These are phyloP conservation scores for Coriolopsis trogii DNA, from an alignment of 1,284 basidiomycete genomes.

Conservation along the genomic window DNA sequence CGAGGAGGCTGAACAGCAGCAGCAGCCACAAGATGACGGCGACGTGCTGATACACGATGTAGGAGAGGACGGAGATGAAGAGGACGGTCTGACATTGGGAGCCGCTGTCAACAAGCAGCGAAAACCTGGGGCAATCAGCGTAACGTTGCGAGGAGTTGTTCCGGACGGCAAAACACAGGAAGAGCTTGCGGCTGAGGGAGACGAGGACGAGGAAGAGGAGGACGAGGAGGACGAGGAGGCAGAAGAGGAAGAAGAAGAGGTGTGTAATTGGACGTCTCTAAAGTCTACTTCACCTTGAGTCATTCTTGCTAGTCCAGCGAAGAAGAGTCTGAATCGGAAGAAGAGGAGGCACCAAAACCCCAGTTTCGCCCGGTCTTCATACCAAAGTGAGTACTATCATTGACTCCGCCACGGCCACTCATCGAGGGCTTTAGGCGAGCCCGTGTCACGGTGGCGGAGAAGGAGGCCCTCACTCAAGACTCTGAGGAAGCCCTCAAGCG, in stretches of 20 bases:
- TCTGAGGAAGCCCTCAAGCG: slow-evolving; percentile 67
- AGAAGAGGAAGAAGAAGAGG: slow-evolving; percentile 48
- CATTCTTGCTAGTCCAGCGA: slow-evolving; percentile 63
- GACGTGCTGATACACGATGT: slow-evolving; percentile 62
- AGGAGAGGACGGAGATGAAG: slow-evolving; percentile 50
- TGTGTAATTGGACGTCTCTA: slow-evolving; percentile 45
- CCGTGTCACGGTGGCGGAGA: slow-evolving; percentile 67
- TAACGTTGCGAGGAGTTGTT: slow-evolving; percentile 73
- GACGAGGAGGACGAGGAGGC: slow-evolving; percentile 47
- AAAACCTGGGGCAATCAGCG: slow-evolving; percentile 64
- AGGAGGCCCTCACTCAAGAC: slow-evolving; percentile 66
- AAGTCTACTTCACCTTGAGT: slow-evolving; percentile 23
- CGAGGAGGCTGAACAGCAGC: slow-evolving; percentile 51
- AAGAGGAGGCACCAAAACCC: slow-evolving; percentile 60
- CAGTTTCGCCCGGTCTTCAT: slow-evolving; percentile 89
- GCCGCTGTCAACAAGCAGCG: slow-evolving; percentile 36
- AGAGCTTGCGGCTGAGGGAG: slow-evolving; percentile 60
- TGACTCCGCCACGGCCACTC: background rate
- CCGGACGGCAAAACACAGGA: slow-evolving; percentile 76
- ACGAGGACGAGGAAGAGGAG: slow-evolving; percentile 34
- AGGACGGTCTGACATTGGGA: slow-evolving; percentile 44
- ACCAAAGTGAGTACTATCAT: slow-evolving; percentile 67
- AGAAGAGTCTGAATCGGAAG: slow-evolving; percentile 75
- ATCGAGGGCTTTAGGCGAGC: slow-evolving; percentile 54
- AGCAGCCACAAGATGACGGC: slow-evolving; percentile 50